These are phyloP conservation scores for Peterozyma toletana DNA, from an alignment of 805 yeast species.

Conservation along the genomic window DNA sequence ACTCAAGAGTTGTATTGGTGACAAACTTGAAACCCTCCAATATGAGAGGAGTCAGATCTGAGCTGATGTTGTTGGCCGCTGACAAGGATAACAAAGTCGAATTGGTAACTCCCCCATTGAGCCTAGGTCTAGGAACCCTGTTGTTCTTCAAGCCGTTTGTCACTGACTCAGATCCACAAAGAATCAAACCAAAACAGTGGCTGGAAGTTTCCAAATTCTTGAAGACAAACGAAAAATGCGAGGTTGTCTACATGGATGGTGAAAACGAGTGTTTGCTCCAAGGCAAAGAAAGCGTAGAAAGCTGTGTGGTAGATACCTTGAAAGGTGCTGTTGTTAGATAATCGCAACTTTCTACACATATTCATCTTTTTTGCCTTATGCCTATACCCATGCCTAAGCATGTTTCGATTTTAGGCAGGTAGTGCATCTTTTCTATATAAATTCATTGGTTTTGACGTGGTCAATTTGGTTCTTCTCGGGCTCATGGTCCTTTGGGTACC, in stretches of 20 bases:
- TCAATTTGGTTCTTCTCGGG: no score
- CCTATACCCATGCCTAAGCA: no score
- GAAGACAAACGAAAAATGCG: conserved; percentile 22
- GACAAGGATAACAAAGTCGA: conserved; percentile 27
- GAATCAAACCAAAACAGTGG: conserved; percentile 29
- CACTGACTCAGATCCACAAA: conserved; percentile 11
- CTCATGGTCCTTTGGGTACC: no score
- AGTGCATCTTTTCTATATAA: no score
- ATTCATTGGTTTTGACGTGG: no score
- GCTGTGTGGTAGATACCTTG: no score
- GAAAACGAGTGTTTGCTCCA: conserved; percentile 2
- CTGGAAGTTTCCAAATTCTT: conserved; percentile 21
- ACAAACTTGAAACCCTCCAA: conserved; percentile 54
- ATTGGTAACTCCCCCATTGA: conserved; percentile 37
- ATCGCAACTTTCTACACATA: no score
- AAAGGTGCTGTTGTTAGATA: no score
- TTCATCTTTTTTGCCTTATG: no score
- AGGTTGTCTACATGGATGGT: conserved; percentile 21
- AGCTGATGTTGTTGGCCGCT: conserved; percentile 67
- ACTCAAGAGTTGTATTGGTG: conserved; percentile 41
- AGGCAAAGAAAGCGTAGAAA: no score
- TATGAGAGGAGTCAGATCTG: conserved; percentile 54
- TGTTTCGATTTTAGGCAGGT: no score
- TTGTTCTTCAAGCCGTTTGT: conserved; percentile 27
- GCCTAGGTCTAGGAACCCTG: conserved; percentile 28